Percentiles rank a stretch among this genome's conserved stretches.
These are phyloP conservation scores for Bryoerythrophyllum caledonicum DNA, from an alignment of 225 moss, liverwort and hornwort species.

Conservation along the genomic window DNA sequence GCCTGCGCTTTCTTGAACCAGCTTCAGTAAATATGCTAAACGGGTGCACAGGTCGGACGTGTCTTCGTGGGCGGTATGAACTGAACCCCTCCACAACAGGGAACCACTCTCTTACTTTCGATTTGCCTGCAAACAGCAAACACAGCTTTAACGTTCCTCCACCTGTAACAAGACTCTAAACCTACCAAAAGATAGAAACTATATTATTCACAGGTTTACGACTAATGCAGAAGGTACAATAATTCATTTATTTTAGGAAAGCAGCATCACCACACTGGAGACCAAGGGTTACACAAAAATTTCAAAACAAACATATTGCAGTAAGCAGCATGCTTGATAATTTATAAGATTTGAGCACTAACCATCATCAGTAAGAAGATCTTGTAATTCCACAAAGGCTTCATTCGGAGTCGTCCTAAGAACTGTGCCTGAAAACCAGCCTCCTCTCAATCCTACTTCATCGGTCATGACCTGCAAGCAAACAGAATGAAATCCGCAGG, in stretches of 20 bases:
- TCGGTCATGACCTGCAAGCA: slow-evolving; percentile 62
- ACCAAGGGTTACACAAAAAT: not conserved
- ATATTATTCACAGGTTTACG: not conserved
- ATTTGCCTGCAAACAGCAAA: slow-evolving; percentile 40
- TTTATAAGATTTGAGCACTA: slow-evolving; percentile 21
- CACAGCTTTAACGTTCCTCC: not conserved
- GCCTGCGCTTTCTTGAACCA: slow-evolving; percentile 75
- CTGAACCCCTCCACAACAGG: slow-evolving; percentile 57
- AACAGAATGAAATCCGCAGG: slow-evolving; percentile 11
- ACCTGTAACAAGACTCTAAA: slow-evolving; percentile 1
- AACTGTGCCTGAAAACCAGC: slow-evolving; percentile 63
- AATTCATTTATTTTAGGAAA: slow-evolving; percentile 1
- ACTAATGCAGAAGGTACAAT: not conserved
- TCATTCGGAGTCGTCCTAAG: slow-evolving; percentile 33
- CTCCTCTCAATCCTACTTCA: slow-evolving; percentile 61
- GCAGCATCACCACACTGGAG: not conserved
- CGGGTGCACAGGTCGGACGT: slow-evolving; percentile 74
- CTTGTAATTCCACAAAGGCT: slow-evolving; percentile 53
- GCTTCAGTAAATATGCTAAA: slow-evolving; percentile 63
- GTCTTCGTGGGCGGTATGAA: slow-evolving; percentile 39
- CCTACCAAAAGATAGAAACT: not conserved
- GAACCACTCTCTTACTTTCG: slow-evolving; percentile 81
- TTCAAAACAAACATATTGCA: not conserved
- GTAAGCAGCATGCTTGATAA: slow-evolving; percentile 18
- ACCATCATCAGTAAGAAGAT: slow-evolving; percentile 69